Percentiles rank a stretch among this genome's conserved stretches.
These are phyloP conservation scores for Xylaria castorea DNA, from an alignment of 495 filamentous ascomycete species.

Conservation along the genomic window DNA sequence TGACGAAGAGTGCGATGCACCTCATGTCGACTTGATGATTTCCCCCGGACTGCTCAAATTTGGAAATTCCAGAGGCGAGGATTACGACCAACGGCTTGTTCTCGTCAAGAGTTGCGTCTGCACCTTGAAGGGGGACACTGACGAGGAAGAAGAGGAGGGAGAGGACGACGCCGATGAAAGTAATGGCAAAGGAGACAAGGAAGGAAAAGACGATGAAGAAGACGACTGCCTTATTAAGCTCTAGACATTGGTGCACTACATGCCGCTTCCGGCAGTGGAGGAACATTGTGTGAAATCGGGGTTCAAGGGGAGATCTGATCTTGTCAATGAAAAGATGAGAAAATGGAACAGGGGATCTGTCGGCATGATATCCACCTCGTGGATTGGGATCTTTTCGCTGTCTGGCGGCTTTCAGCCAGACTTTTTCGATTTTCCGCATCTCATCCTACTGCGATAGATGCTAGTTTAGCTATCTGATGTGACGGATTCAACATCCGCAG, in stretches of 20 bases:
- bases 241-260: neutral
- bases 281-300: neutral
- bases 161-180: neutral
- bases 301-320: neutral
- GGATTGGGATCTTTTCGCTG: neutral
- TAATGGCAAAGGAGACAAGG: neutral
- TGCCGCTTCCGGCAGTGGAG: neutral
- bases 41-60: constrained; percentile 9
- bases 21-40: constrained; percentile 20
- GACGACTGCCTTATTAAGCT: neutral
- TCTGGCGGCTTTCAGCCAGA: neutral
- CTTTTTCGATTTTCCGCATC: neutral
- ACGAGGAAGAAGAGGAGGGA: neutral
- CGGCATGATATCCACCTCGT: neutral
- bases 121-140: neutral
- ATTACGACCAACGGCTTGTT: constrained; percentile 13
- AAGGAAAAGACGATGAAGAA: neutral
- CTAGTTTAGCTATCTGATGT: neutral
- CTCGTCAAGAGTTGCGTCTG: constrained; percentile 13
- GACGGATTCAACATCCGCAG: neutral
- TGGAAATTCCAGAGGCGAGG: constrained; percentile 5
- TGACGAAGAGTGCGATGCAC: constrained; percentile 12
- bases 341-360: neutral
- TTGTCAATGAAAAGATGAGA: neutral
- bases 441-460: neutral